These are phyloP conservation scores for Halenospora varia DNA, from an alignment of 495 filamentous ascomycete genomes.

Conservation along the genomic window DNA sequence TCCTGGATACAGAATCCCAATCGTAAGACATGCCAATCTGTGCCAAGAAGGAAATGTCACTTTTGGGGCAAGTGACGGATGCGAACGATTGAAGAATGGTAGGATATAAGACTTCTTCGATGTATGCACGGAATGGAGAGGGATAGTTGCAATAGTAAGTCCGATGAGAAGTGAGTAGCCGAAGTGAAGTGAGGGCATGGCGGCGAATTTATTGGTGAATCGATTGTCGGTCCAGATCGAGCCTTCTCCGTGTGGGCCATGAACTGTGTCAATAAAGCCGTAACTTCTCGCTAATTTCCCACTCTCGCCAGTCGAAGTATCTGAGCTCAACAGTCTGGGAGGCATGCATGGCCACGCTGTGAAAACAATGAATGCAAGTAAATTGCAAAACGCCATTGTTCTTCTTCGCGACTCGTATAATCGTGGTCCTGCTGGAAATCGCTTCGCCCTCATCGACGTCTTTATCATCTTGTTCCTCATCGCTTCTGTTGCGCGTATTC, in stretches of 20 bases:
- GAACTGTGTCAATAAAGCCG: slow-evolving; percentile 74
- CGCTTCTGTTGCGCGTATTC: slow-evolving; percentile 40
- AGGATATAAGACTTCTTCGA: slow-evolving; percentile 4
- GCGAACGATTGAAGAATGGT: slow-evolving; percentile 12
- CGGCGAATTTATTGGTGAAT: slow-evolving; percentile 59
- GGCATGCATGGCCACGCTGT: slow-evolving; percentile 81
- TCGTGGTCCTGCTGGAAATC: slow-evolving; percentile 31
- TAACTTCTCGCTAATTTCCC: slow-evolving; percentile 50
- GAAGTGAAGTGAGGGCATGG: slow-evolving; percentile 80
- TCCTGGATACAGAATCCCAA: slow-evolving; percentile 61
- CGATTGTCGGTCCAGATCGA: slow-evolving; percentile 72
- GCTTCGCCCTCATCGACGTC: slow-evolving; percentile 27
- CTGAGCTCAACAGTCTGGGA: slow-evolving; percentile 61
- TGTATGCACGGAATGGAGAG: slow-evolving; percentile 20
- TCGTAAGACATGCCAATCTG: slow-evolving; percentile 38
- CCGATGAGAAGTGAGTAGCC: slow-evolving; percentile 76
- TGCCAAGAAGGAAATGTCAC: slow-evolving; percentile 29
- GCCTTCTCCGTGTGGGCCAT: slow-evolving; percentile 55
- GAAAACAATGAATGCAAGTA: slow-evolving; percentile 74
- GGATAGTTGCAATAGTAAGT: slow-evolving; percentile 50
- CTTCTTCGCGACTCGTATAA: slow-evolving; percentile 60
- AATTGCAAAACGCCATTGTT: slow-evolving; percentile 70
- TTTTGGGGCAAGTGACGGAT: slow-evolving; percentile 7
- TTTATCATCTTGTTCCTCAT: slow-evolving; percentile 33
- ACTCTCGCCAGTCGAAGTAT: slow-evolving; percentile 35